Conservation (phyloP, 768 basidiomycete species). For the Amylocystis lapponica region DNA sequence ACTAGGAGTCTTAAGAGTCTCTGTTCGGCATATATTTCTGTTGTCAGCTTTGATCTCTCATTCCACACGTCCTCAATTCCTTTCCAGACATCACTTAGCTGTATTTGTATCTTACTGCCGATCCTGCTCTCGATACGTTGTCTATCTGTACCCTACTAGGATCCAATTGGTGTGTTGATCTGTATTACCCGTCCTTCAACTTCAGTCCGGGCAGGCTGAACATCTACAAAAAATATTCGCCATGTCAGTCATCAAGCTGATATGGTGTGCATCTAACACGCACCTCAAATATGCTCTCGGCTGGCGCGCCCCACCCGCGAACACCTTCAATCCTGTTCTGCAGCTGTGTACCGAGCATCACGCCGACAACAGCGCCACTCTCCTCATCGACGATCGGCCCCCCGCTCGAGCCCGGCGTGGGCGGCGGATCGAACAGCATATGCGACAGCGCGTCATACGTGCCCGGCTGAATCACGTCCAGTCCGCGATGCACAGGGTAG, state of each 20-base stretch:
- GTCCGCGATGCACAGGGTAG: not conserved
- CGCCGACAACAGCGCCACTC: slow-evolving; percentile 58
- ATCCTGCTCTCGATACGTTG: not conserved
- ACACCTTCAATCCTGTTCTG: slow-evolving; percentile 48
- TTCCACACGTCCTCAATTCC: too few relatives aligned
- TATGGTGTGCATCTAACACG: not conserved
- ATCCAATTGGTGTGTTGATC: too few relatives aligned
- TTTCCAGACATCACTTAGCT: too few relatives aligned
- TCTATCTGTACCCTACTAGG: not conserved
- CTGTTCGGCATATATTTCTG: too few relatives aligned
- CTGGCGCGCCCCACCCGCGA: slow-evolving; percentile 57
- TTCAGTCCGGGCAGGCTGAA: slow-evolving; percentile 45
- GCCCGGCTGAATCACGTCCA: slow-evolving; percentile 40
- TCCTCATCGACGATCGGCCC: slow-evolving; percentile 61
- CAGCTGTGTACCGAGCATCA: slow-evolving; percentile 57
- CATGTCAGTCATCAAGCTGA: not conserved
- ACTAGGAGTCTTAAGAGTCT: too few relatives aligned
- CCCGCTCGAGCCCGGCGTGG: slow-evolving; percentile 62
- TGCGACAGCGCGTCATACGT: slow-evolving; percentile 63
- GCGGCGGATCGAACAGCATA: slow-evolving; percentile 47
- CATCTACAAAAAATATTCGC: slow-evolving; percentile 38
- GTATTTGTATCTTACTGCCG: not conserved
- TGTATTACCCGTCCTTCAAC: slow-evolving; percentile 11
- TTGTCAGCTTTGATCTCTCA: too few relatives aligned
- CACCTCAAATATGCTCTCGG: slow-evolving; percentile 62